Conservation (phyloP, 2,329 filamentous ascomycete genomes). For the Penicillium hordei region DNA sequence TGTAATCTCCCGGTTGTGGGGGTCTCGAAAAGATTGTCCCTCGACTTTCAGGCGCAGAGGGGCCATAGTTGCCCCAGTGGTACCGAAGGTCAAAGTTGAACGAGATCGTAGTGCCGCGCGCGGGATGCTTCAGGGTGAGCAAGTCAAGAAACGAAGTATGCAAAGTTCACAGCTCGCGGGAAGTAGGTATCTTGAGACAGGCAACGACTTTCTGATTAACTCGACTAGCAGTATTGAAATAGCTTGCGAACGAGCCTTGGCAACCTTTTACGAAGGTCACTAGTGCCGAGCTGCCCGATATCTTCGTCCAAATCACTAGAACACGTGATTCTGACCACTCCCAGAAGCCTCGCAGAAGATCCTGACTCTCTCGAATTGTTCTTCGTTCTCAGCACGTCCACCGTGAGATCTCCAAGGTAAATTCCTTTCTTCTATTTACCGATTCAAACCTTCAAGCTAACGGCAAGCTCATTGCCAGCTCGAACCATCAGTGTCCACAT, state of each 20-base stretch:
- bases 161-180: not conserved
- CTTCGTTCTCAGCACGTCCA: not conserved
- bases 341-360: not conserved
- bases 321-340: constrained; percentile 5
- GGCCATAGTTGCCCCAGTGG: constrained; percentile 56
- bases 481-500: not conserved
- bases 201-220: not conserved
- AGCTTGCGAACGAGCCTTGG: not conserved
- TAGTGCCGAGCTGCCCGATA: not conserved
- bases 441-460: not conserved
- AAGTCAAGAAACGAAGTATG: not conserved
- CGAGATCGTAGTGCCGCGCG: not conserved
- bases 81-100: not conserved
- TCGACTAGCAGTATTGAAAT: not conserved
- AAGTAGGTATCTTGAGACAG: not conserved
- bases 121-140: not conserved
- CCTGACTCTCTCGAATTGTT: not conserved
- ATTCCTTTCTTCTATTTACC: not conserved
- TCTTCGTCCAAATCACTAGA: not conserved
- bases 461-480: not conserved
- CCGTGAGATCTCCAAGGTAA: not conserved
- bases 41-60: constrained; percentile 78
- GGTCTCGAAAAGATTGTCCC: constrained; percentile 79
- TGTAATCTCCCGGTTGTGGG: constrained; percentile 77
- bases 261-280: not conserved